These are phyloP conservation scores for Naganishia cerealis DNA, from an alignment of 1,284 basidiomycete genomes.

Conservation along the genomic window DNA sequence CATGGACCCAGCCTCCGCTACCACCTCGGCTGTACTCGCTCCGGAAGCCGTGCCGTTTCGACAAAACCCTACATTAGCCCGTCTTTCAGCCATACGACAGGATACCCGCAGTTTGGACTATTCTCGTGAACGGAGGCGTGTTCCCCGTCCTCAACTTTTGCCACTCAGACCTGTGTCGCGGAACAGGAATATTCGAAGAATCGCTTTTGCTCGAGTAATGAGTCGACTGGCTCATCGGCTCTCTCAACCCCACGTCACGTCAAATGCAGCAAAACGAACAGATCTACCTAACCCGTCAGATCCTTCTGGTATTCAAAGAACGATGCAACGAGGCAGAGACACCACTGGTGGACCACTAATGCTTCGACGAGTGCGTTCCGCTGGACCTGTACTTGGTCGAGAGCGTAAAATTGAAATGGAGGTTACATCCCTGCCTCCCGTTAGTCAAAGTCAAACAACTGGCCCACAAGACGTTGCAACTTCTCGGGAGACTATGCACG, in stretches of 20 bases:
- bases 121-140: neutral
- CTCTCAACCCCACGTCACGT: neutral
- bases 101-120: neutral
- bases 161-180: constrained; percentile 1
- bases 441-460: neutral
- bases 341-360: no score
- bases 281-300: neutral
- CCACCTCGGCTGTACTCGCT: neutral
- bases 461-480: neutral
- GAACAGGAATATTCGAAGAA: neutral
- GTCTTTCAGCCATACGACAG: neutral
- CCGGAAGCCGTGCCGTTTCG: neutral
- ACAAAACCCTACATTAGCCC: neutral
- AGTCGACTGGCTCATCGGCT: neutral
- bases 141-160: neutral
- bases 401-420: neutral
- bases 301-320: neutral
- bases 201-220: neutral
- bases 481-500: neutral
- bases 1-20: neutral
- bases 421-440: neutral
- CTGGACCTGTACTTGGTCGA: neutral
- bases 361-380: neutral
- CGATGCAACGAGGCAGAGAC: neutral
- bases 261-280: neutral